Evolutionary conservation across 2,329 filamentous ascomycete species (phyloP), one percentile per base, ranked within the genome.

Genomic region (Thermothelomyces thermophilus): DNA sequence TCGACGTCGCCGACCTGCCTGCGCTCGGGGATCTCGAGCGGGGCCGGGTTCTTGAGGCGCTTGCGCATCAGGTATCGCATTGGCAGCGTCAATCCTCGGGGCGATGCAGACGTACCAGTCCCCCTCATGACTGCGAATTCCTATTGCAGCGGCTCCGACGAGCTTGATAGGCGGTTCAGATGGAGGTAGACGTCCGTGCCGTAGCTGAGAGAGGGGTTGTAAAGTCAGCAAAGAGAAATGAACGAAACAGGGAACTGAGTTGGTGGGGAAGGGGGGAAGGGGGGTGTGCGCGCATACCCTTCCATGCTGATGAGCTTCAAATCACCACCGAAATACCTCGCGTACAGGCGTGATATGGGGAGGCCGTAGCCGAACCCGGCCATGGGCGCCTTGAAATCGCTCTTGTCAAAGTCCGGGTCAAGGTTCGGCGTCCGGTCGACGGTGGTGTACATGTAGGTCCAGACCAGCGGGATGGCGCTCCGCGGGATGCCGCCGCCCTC

Each of bases 391-490:
- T 98, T 97, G 76, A 98, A 98, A 68, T 98, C 93, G 70, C 85
- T 95, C 73, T 97, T 95, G 70, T 98, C 91, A 68, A 97, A 98
- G 66, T 97, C 91, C 0, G 93, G 93, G 64, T 98, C 93, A 55
- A 98, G 73, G 64, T 84, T 95, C 13, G 93, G 93, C 19, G 93
- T 97, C 60, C 90, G 83, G 68, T 97, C 93, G 57, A 98, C 93
- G 2, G 93, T 98, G 31, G 93, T 98, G 68, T 98, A 98, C 93
- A 97, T 98, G 68, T 98, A 98, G 11, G 93, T 98, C 93, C 93
- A 98, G n/a, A 97, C 93, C 13, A 98, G 77, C 5, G 93, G 93
- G 56, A 98, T 97, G 46, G 89, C 82, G 61, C 87, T 94, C 62
- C 93, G 77, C 0, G 93, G 90, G 46, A 98, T 97, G 55, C 93